Evolutionary conservation across 768 basidiomycete genomes (phyloP), one percentile per base, ranked within the genome.

Genomic region (Auriscalpium orientale): DNA sequence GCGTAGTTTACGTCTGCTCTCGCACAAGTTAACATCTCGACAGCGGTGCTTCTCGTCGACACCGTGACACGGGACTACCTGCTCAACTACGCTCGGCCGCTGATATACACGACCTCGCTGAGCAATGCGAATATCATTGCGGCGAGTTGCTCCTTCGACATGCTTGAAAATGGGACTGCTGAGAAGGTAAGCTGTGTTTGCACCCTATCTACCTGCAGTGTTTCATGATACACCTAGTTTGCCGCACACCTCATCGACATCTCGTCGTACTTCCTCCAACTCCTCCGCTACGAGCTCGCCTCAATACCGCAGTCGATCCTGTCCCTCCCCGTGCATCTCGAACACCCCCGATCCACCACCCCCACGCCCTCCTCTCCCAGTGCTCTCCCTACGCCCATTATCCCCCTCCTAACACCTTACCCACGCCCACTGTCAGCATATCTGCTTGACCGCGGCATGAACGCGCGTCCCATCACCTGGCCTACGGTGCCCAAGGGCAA

Each of bases 91-190:
- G 93, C 93, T 0, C 79, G 95, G 28, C 81, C 92, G 2, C 75
- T 98, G 50, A 90, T 98, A 51, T 98, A 93, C 72, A 97, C 93
- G 3, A 98, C 95, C 0, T 81, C 91, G 0, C 77, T 91, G 56
- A 84, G 85, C 58, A 82, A 83, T 62, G 79, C 85, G 12, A 92
- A 84, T 64, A 78, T 95, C 44, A 72, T 92, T 48, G 84, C 89
- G 1, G 79, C 85, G 12, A 80, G 84, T 47, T 86, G 84, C 59
- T 85, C 89, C 0, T 87, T 94, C 66, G 91, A 94, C 65, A 68
- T 92, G 68, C 75, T 97, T 4, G 75, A 80, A 56, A 76, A 87
- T 34, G 85, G 85, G 4, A 81, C 80, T 15, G 80, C 88, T 0
- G 73, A 83, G 62, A 64, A 74, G 61, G 89, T 87, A 65, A 47